These are phyloP conservation scores for Solanum megistacrolobum DNA, from an alignment of 257 asterid genomes.

Conservation along the genomic window DNA sequence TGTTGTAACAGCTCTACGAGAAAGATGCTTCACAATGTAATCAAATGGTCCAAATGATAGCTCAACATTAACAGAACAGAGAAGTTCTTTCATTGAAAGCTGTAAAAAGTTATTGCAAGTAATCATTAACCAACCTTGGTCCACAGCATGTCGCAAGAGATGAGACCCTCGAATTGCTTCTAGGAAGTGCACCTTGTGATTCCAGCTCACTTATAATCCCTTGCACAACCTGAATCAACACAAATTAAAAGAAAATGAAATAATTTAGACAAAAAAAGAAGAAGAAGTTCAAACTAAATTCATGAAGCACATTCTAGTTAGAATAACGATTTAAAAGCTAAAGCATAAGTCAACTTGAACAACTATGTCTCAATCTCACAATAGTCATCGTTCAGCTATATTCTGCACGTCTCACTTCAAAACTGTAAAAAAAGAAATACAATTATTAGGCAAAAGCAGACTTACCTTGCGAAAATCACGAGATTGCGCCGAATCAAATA, in stretches of 20 bases:
- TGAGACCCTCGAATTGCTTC: conserved; percentile 99
- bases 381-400: not conserved
- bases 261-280: not conserved
- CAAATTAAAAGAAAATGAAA: conserved; percentile 1
- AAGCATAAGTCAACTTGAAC: not conserved
- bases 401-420: not conserved
- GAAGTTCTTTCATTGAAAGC: not conserved
- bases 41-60: not conserved
- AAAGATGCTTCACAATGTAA: not conserved
- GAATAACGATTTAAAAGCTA: not conserved
- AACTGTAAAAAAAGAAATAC: not conserved
- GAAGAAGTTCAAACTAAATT: not conserved
- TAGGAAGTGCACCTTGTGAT: conserved; percentile 95
- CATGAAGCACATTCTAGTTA: not conserved
- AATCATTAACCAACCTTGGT: conserved; percentile 56
- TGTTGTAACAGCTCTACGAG: not conserved
- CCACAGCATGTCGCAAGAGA: conserved; percentile 99
- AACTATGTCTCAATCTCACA: not conserved
- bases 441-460: not conserved
- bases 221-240: conserved; percentile 69
- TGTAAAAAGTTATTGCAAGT: not conserved
- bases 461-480: conserved; percentile 96
- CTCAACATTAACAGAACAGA: not conserved
- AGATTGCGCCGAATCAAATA: conserved; percentile 97
- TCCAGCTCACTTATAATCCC: conserved; percentile 97